Evolutionary conservation across 2,329 filamentous ascomycete genomes (phyloP), one percentile per base, ranked within the genome.

Genomic region (Tolypocladium inflatum): DNA sequence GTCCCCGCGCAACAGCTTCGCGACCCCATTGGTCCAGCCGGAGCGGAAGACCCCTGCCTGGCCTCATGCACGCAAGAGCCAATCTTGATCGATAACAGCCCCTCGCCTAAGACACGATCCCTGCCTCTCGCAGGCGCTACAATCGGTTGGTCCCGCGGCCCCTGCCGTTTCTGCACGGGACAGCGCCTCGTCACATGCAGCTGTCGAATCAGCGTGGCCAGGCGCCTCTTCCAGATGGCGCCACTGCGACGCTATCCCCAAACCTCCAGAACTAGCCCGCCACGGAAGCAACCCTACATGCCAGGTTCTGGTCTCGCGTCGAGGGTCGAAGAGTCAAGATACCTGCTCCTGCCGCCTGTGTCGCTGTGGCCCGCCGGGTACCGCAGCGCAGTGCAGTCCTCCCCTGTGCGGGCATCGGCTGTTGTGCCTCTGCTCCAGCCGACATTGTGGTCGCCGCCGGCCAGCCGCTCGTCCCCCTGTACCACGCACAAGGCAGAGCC

Each of bases 121-220:
- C 60, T 68, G 68, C 55, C 57, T 57, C 63, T 63, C 64, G 65
- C 64, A 13, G 63, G 66, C 70, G 70, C 73, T 73, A 71, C 65
- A 67, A 70, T 72, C 73, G 73, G 73, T 74, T 74, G 73, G 73
- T 74, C 73, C 77, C 74, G 74, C 73, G 71, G 73, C 70, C 71
- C 74, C 75, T 73, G 69, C 70, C 67, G 70, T 67, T 67, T 69
- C 71, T 78, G 76, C 75, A 77, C 71, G 69, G 72, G 71, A 68
- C 69, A 71, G 65, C 61, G 63, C 68, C 63, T 75, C 72, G 71
- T 79, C 77, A 79, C 77, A 77, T 60, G 59, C 58, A 57, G 55
- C 56, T 45, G 59, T 38, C 60, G 58, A 63, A 62, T 63, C 61
- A 63, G 13, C 23, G 50, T 23, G 30, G 26, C 19, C 39, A 10